These are phyloP conservation scores for Eimeria mitis DNA, from an alignment of 169 alveolate species.

Conservation along the genomic window DNA sequence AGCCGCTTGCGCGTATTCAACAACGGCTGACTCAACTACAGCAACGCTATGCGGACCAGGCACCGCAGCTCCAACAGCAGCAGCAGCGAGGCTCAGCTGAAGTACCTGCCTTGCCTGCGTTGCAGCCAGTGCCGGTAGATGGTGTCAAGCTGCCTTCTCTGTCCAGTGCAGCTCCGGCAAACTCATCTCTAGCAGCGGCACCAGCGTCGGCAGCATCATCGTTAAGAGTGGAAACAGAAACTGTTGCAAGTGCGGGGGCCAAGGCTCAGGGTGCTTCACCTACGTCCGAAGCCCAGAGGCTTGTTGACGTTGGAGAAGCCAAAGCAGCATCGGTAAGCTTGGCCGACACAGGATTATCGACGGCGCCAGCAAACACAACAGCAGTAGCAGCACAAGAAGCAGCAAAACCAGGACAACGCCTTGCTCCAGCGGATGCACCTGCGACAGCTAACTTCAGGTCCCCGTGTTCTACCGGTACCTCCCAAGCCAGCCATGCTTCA, in stretches of 20 bases:
- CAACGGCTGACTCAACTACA: conserved; percentile 65
- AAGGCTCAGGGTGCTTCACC: background rate
- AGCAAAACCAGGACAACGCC: background rate
- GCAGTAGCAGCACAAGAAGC: background rate
- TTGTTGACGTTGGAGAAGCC: background rate
- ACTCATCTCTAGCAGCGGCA: conserved; percentile 7
- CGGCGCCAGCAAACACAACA: background rate
- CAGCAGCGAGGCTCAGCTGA: conserved; percentile 15
- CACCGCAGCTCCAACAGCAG: conserved; percentile 39
- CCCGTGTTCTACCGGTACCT: background rate
- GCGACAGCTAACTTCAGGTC: background rate
- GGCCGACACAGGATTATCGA: background rate
- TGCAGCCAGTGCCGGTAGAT: background rate
- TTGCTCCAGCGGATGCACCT: background rate
- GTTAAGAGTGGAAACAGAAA: background rate
- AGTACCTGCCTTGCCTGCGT: background rate
- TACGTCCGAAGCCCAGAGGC: background rate
- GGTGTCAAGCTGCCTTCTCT: background rate
- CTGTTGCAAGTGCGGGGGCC: background rate
- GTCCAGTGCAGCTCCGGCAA: background rate
- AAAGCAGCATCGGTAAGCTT: background rate
- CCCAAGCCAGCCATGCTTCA: background rate
- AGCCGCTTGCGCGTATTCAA: conserved; percentile 66
- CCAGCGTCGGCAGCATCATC: background rate
- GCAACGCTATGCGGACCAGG: conserved; percentile 41